These are phyloP conservation scores for Phyllosticta citribraziliensis DNA, from an alignment of 2,329 filamentous ascomycete genomes.

Conservation along the genomic window DNA sequence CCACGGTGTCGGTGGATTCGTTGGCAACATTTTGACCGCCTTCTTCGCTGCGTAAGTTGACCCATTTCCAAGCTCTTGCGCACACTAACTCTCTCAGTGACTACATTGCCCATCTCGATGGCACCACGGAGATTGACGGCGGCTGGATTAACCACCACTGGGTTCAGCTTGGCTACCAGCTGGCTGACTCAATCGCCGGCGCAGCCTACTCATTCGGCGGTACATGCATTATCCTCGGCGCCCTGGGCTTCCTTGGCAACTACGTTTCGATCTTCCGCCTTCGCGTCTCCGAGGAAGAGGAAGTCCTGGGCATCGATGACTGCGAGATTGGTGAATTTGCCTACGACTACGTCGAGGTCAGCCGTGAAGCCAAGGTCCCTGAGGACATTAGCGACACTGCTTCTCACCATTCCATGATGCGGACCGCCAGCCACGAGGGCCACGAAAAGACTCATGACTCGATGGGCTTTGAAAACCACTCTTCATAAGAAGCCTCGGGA, in stretches of 20 bases:
- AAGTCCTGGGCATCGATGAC: conserved; percentile 79
- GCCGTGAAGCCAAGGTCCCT: conserved; percentile 49
- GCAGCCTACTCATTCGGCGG: conserved; percentile 68
- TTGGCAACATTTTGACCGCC: conserved; percentile 69
- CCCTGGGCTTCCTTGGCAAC: conserved; percentile 58
- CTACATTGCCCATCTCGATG: conserved; percentile 75
- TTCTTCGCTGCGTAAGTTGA: conserved; percentile 64
- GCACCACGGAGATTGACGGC: conserved; percentile 54
- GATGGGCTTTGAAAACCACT: conserved; percentile 3
- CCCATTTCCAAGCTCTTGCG: background rate
- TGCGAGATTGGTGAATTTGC: conserved; percentile 88
- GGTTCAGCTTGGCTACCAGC: conserved; percentile 73
- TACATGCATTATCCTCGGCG: conserved; percentile 61
- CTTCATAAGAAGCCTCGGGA: background rate
- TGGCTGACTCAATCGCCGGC: conserved; percentile 70
- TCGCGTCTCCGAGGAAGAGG: conserved; percentile 65
- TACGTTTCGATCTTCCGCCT: conserved; percentile 66
- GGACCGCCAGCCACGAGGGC: background rate
- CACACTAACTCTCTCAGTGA: conserved; percentile 35
- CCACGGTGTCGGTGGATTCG: conserved; percentile 66
- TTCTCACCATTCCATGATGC: conserved; percentile 5
- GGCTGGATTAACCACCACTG: conserved; percentile 81
- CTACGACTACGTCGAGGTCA: conserved; percentile 86
- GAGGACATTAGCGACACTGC: conserved; percentile 30
- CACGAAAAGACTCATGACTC: conserved; percentile 11